Conservation (phyloP, 371 early-diverging fungal species). For the Actinomortierella wolfii region DNA sequence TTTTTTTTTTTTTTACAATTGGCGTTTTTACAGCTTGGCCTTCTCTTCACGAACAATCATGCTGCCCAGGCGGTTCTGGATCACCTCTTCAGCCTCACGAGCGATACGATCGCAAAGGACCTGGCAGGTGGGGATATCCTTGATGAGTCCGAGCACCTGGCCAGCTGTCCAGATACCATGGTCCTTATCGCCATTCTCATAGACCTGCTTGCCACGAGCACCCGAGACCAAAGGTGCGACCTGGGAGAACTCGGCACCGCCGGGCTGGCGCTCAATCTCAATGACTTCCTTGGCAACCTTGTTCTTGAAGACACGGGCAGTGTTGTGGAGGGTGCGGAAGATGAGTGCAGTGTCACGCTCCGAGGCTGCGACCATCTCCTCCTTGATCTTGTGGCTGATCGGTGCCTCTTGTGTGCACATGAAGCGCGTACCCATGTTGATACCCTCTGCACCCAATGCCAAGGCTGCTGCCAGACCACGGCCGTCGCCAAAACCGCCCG, state of each 20-base stretch:
- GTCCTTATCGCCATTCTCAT: slow-evolving; percentile 70
- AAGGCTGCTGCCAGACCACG: slow-evolving; percentile 80
- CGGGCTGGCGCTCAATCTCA: slow-evolving; percentile 60
- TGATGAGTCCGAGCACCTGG: slow-evolving; percentile 74
- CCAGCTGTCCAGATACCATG: slow-evolving; percentile 81
- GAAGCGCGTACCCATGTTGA: slow-evolving; percentile 87
- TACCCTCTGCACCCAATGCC: slow-evolving; percentile 77
- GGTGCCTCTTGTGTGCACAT: slow-evolving; percentile 80
- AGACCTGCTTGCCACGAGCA: slow-evolving; percentile 71
- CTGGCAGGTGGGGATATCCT: slow-evolving; percentile 80
- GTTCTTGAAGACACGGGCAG: slow-evolving; percentile 79
- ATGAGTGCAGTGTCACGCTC: slow-evolving; percentile 72
- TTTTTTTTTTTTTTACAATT: no score
- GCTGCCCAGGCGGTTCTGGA: slow-evolving; percentile 27
- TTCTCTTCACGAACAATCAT: slow-evolving; percentile 23
- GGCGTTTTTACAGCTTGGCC: slow-evolving; percentile 22
- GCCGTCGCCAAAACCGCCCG: slow-evolving; percentile 84
- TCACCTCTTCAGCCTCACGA: slow-evolving; percentile 57
- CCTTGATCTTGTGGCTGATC: slow-evolving; percentile 76
- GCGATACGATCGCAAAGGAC: slow-evolving; percentile 63
- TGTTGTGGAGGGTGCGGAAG: slow-evolving; percentile 82
- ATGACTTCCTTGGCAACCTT: slow-evolving; percentile 73
- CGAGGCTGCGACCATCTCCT: slow-evolving; percentile 70
- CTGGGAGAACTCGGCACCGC: slow-evolving; percentile 66
- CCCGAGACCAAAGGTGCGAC: slow-evolving; percentile 74